A percentile compares a stretch with the other conserved stretches of the same genome.
phyloP scores from a whole-genome alignment of 331 rosid species.

The Pyracantha coccinea region DNA sequence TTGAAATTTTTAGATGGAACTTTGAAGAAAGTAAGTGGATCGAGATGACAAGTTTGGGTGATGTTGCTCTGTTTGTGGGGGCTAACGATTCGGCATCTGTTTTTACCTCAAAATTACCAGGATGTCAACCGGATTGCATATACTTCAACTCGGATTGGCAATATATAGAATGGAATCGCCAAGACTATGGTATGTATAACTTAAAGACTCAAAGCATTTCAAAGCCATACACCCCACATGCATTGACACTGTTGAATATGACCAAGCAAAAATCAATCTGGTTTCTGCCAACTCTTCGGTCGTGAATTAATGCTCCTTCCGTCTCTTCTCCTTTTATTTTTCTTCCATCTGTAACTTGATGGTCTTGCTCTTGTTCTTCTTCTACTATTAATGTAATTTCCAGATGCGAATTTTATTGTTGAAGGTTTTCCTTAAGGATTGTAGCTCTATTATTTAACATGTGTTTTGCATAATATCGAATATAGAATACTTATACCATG shows the following conservation, averaged over 20 bases:
- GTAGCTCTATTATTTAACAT: no score
- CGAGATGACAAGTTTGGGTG: not conserved
- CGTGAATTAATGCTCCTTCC: no score
- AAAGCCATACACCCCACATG: not conserved
- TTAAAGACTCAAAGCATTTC: not conserved
- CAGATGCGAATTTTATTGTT: no score
- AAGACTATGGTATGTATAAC: not conserved
- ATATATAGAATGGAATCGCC: fast-evolving
- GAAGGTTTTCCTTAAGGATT: no score
- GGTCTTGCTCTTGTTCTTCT: no score
- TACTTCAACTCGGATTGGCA: not conserved
- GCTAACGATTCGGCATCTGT: not conserved
- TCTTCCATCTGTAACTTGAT: no score
- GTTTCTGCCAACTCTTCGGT: not conserved
- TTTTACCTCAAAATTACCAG: not conserved
- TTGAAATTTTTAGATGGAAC: not conserved
- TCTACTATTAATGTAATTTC: no score
- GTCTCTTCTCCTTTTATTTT: no score
- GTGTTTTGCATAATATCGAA: no score
- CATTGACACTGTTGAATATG: not conserved
- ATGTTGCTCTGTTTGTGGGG: not conserved
- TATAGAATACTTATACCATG: no score
- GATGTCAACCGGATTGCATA: not conserved
- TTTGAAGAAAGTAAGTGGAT: not conserved
- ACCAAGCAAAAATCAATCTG: not conserved